A percentile compares a stretch with the other conserved stretches of the same genome.
These are phyloP conservation scores for barrel medic (Medicago truncatula) DNA, from an alignment of 306 rosid species.

Conservation along the genomic window MtrunA17r5.0-ANR NC_053043.1:8375501-8376000, in stretches of 20 bases:
- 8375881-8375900: no score
- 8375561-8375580: not conserved
- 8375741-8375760: constrained; percentile 46
- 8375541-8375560: constrained; percentile 47
- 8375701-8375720: constrained; percentile 17
- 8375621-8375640: constrained; percentile 27
- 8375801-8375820: not conserved
- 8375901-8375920: no score
- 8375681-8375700: not conserved
- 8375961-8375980: no score
- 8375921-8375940: no score
- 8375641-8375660: constrained; percentile 46
- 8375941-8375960: no score
- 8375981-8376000: no score
- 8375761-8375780: constrained; percentile 48
- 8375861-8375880: no score
- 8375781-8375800: not conserved
- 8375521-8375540: constrained; percentile 22
- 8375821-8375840: constrained; percentile 18
- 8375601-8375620: constrained; percentile 4
- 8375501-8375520: constrained; percentile 42
- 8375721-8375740: constrained; percentile 18
- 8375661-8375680: not conserved
- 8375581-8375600: constrained; percentile 46
- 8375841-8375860: not conserved